Base-by-base conservation (phyloP, 352 stramenopile genomes). In the Phytophthora ohioensis region DNA sequence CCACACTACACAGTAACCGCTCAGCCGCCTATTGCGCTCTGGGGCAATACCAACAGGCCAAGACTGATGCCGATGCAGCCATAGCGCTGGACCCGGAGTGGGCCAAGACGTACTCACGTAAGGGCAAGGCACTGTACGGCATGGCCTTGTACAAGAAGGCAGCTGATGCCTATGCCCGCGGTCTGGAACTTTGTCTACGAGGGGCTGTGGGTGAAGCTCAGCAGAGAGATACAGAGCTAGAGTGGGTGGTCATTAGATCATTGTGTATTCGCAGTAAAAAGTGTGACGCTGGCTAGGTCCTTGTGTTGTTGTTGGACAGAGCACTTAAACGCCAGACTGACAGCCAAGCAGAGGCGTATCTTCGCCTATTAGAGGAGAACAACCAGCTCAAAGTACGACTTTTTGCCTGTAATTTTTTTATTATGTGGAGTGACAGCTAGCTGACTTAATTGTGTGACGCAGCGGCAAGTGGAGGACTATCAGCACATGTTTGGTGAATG, bases 401-500 rank as follows among this genome's bases (percentile, higher is more conserved):
- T 5, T 53, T 17, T 17, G 41, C 5, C 41, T 46, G 41, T 42
- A 42, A 27, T 30, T 57, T 57, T 17, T 10, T 21, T 42, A 34
- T n/a, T 55, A 21, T 52, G 27, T 31, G 39, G 21, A 21, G 17
- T 59, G 43, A 21, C n/a, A n/a, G n/a, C n/a, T 11, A 4, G 42
- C 41, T 1, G 35, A 11, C 15, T 49, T n/a, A 39, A 11, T 58
- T 61, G 36, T 5, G 7, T 57, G n/a, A 10, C 39, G 39, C 60
- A 92, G 84, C 68, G 81, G 15, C 85, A 92, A 78, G 30, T 92
- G 0, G 84, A 93, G 34, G 87, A 94, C 58, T 94, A 93, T 48
- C 79, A 92, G 68, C 76, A 87, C 63, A 81, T 94, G 78, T 93
- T 94, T 66, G 87, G 85, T 12, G 87, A 94, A 59, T 94, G 85